Evolutionary conservation across 352 stramenopile species (phyloP).

Genomic region (Pythium pectinolyticum): DNA sequence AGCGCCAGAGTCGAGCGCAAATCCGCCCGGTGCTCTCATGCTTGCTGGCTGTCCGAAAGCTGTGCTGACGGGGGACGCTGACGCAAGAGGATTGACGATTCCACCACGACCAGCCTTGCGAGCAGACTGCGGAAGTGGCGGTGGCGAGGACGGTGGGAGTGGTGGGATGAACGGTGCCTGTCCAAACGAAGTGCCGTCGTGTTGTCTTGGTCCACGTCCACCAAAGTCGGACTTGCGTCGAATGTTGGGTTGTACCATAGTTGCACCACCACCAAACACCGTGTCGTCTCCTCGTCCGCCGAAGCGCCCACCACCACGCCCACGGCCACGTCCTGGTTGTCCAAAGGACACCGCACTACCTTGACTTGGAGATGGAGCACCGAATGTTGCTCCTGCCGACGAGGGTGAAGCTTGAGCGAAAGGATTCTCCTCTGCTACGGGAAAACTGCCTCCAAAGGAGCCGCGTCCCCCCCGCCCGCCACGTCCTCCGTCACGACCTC

Average conservation of each 20-base stretch:
- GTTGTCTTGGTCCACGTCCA: conserved; percentile 11
- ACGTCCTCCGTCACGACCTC: background rate
- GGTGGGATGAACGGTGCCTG: conserved; percentile 17
- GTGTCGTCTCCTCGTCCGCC: background rate
- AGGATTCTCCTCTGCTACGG: background rate
- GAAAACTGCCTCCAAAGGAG: background rate
- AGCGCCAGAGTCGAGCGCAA: background rate
- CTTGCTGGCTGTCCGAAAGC: conserved; percentile 14
- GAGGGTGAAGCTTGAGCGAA: background rate
- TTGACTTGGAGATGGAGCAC: conserved; percentile 7
- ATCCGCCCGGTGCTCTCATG: background rate
- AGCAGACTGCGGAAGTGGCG: conserved; percentile 1
- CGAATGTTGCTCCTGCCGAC: background rate
- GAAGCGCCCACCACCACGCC: background rate
- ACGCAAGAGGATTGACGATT: conserved; percentile 8
- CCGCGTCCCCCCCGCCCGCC: background rate
- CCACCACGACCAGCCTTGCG: conserved; percentile 19
- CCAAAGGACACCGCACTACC: conserved; percentile 9
- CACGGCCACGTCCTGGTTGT: conserved; percentile 12
- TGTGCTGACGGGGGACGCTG: conserved; percentile 1
- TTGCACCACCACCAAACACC: conserved; percentile 16
- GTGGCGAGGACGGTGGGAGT: conserved; percentile 18
- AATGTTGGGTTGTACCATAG: conserved; percentile 21
- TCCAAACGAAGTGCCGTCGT: conserved; percentile 22
- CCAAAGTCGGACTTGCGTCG: conserved; percentile 23